Evolutionary conservation across 2,329 filamentous ascomycete species (phyloP), one percentile per base, ranked within the genome.

Genomic region (Aspergillus niger): DNA sequence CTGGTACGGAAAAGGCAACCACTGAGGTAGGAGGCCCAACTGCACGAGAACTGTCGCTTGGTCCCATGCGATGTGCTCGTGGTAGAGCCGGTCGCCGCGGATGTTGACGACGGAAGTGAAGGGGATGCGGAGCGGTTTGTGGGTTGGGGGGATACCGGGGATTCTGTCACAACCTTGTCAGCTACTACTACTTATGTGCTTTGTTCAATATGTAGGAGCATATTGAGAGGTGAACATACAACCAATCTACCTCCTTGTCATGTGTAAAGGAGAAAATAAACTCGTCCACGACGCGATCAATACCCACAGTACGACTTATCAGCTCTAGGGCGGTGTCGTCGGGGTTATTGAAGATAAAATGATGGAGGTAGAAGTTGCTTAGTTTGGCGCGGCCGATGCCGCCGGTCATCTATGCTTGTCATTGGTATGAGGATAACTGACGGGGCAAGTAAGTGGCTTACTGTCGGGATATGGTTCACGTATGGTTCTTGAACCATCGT

Each of bases 401-500:
- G 2, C 90, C 90, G 0, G 87, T 88, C 22, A 57, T 20, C 51
- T 60, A 20, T n/a, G 3, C 58, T n/a, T 26, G 36, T 60, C 13
- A 58, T 24, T 15, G 8, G 4, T 5, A 39, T 41, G 15, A 39
- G 20, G 22, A 15, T 15, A 57, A 8, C 2, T n/a, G 20, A 13
- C 8, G 17, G 4, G 22, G 20, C 15, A 10, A 30, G 28, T 8
- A 30, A 30, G 82, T 36, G 32, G 32, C 32, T 79, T 68, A 87
- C 81, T 0, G 89, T 91, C 0, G 89, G 88, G 2, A 92, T 81
- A 70, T 92, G 89, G 70, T 92, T 92, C 1, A 93, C 90, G 68
- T 92, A 92, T 1, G 90, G 90, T 72, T 91, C 86, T 51, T 87
- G 81, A 1, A 92, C 89, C 90, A 93, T 92, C 0, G 90, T 92